A percentile compares a stretch with the other conserved stretches of the same genome.
phyloP scores from a whole-genome alignment of 2,329 filamentous ascomycete species.

The Daldinia sp. region DNA sequence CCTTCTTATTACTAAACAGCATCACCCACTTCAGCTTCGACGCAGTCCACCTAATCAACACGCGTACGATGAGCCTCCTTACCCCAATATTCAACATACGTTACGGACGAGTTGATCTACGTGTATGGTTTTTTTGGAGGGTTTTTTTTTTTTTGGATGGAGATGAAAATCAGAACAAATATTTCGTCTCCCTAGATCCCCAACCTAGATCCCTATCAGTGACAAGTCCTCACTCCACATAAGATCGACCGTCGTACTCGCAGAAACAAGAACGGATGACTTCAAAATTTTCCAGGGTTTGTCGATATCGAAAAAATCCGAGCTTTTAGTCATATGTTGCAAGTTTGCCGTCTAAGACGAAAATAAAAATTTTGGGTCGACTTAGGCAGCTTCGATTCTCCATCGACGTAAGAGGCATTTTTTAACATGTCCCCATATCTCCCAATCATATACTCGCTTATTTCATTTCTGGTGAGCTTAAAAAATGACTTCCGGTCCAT shows the following conservation, averaged over 20 bases:
- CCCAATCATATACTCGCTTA: too few species aligned
- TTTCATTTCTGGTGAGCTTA: background rate
- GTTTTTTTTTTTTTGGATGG: too few species aligned
- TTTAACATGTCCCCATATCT: background rate
- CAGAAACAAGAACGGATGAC: slow-evolving; percentile 4
- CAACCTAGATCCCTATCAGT: background rate
- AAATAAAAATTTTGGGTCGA: slow-evolving; percentile 6
- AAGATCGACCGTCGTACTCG: slow-evolving; percentile 14
- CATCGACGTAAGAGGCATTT: slow-evolving; percentile 6
- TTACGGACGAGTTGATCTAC: background rate
- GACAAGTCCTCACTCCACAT: slow-evolving; percentile 21
- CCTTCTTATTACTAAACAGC: slow-evolving; percentile 11
- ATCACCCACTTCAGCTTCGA: slow-evolving; percentile 14
- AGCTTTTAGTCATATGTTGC: background rate
- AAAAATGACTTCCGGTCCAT: background rate
- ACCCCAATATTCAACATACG: background rate
- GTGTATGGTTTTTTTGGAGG: too few species aligned
- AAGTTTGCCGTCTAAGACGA: slow-evolving; percentile 16
- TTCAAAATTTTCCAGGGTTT: background rate
- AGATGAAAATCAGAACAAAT: too few species aligned
- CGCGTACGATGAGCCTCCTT: slow-evolving; percentile 11
- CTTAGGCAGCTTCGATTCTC: background rate
- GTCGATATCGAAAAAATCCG: background rate
- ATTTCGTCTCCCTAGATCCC: too few species aligned
- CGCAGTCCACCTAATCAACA: slow-evolving; percentile 28